Conservation (phyloP, 2,329 filamentous ascomycete species). For the Xylariaceae sp. region DNA sequence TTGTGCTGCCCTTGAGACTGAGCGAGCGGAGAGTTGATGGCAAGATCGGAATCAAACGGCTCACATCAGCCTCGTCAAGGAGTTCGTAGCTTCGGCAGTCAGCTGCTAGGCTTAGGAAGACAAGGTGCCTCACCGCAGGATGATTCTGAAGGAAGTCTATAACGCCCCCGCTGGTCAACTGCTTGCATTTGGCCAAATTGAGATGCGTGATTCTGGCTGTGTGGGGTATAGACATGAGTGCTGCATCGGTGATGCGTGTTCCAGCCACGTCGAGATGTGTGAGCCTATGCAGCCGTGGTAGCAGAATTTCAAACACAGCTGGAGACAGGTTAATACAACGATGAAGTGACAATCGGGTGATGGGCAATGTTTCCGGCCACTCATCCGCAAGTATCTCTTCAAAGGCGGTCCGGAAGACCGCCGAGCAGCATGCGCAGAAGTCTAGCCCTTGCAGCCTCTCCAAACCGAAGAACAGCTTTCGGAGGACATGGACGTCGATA, state of each 20-base stretch:
- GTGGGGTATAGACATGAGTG: constrained; percentile 64
- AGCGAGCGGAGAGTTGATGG: constrained; percentile 65
- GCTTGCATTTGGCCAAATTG: constrained; percentile 70
- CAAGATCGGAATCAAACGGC: constrained; percentile 58
- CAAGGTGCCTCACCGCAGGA: constrained; percentile 60
- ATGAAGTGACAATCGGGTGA: constrained; percentile 69
- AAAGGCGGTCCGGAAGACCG: constrained; percentile 62
- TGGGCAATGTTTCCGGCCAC: constrained; percentile 51
- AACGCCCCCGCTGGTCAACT: constrained; percentile 60
- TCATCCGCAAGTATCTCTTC: constrained; percentile 47
- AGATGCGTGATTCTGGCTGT: constrained; percentile 70
- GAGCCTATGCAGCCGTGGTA: constrained; percentile 63
- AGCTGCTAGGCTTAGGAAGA: constrained; percentile 68
- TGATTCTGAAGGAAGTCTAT: constrained; percentile 67
- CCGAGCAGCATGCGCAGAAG: constrained; percentile 70
- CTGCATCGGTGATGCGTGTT: constrained; percentile 67
- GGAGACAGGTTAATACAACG: constrained; percentile 69
- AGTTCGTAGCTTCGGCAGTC: constrained; percentile 69
- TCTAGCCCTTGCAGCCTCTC: constrained; percentile 63
- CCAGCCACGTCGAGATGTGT: constrained; percentile 78
- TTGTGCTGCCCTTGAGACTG: constrained; percentile 69
- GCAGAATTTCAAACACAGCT: constrained; percentile 60
- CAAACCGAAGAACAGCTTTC: constrained; percentile 64
- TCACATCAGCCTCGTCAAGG: constrained; percentile 60
- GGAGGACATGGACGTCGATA: constrained; percentile 60